phyloP scores from a whole-genome alignment of 805 yeast species.

The Ogataea saltuana region DNA sequence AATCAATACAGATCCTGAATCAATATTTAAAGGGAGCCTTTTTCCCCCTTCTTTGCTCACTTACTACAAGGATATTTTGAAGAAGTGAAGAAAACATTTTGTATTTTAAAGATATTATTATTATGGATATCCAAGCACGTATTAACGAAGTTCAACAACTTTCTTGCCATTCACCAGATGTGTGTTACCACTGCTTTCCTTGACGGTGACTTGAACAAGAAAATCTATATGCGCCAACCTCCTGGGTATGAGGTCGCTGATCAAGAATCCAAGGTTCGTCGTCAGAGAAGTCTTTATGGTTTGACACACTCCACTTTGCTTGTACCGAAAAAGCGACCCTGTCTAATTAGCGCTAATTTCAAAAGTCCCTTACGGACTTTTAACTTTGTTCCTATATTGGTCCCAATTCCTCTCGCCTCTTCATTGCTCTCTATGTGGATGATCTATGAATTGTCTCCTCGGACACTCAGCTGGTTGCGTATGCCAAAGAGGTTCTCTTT shows the following conservation, averaged over 20 bases:
- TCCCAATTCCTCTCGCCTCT: not conserved
- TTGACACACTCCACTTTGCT: not conserved
- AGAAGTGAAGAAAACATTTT: too few species aligned
- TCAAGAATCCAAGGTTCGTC: not conserved
- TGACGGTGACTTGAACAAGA: not conserved
- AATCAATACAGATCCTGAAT: too few species aligned
- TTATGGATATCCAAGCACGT: too few species aligned
- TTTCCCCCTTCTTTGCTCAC: too few species aligned
- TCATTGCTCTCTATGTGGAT: not conserved
- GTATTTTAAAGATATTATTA: too few species aligned
- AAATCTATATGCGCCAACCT: not conserved
- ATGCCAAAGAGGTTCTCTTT: not conserved
- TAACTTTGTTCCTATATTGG: not conserved
- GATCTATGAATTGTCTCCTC: not conserved
- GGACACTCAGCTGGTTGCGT: not conserved
- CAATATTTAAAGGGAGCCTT: too few species aligned
- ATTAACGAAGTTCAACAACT: not conserved
- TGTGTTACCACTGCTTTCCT: not conserved
- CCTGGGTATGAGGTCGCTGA: not conserved
- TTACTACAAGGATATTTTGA: too few species aligned
- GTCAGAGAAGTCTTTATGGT: not conserved
- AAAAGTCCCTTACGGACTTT: not conserved
- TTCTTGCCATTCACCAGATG: not conserved
- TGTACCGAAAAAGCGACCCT: not conserved
- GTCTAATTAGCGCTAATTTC: not conserved